These are phyloP conservation scores for Zychaea mexicana DNA, from an alignment of 371 early-diverging fungal species.

Conservation along the genomic window DNA sequence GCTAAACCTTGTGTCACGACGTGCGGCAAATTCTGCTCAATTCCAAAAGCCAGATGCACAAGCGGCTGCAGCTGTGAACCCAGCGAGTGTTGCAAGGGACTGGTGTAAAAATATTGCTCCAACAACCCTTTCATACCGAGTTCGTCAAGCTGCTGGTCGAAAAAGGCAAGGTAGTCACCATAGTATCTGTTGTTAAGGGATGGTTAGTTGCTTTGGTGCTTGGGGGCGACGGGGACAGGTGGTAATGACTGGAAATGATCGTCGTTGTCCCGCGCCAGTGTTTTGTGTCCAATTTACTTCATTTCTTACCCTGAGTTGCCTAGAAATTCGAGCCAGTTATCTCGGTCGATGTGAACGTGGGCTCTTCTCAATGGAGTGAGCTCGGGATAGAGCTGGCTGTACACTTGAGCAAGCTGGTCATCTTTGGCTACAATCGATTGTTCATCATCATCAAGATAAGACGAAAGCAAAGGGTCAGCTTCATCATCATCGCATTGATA, in stretches of 20 bases:
- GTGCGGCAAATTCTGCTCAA: slow-evolving; percentile 30
- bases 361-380: not conserved
- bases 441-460: too few species aligned
- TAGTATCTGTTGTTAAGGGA: slow-evolving; percentile 25
- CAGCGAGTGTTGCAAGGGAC: slow-evolving; percentile 23
- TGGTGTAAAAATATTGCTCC: slow-evolving; percentile 26
- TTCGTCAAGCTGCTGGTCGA: slow-evolving; percentile 26
- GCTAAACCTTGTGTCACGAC: slow-evolving; percentile 41
- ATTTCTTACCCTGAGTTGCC: slow-evolving; percentile 7
- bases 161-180: slow-evolving; percentile 35
- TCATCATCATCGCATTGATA: too few species aligned
- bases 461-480: too few species aligned
- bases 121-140: slow-evolving; percentile 29
- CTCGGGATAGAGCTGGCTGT: slow-evolving; percentile 6
- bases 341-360: not conserved
- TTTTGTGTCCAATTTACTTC: slow-evolving; percentile 1
- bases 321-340: slow-evolving; percentile 8
- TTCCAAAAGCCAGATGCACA: slow-evolving; percentile 41
- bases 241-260: not conserved
- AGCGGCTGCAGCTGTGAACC: slow-evolving; percentile 45
- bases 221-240: too few species aligned
- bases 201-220: too few species aligned
- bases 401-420: slow-evolving; percentile 8
- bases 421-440: slow-evolving; percentile 3
- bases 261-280: not conserved